Evolutionary conservation across 2,329 filamentous ascomycete species (phyloP), one percentile per base, ranked within the genome.

Genomic region (Colletotrichum lini): DNA sequence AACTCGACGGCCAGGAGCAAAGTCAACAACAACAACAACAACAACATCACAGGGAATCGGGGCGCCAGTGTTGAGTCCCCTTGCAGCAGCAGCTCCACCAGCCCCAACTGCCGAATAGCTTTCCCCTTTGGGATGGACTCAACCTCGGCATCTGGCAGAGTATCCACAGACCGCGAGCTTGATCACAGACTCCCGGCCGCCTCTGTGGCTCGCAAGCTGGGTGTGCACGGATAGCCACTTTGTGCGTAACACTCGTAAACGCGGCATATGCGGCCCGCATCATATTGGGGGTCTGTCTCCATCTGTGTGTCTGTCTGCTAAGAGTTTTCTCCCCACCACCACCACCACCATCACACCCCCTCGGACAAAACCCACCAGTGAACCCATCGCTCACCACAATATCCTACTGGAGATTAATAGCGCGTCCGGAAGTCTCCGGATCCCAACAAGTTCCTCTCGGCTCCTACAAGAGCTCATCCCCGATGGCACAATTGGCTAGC

Each of bases 401-500:
- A 7, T 47, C 6, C 1, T 9, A 1, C 2, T 21, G 7, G 13
- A 1, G 16, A 12, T 45, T 47, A 8, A 72, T 72, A 60, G 1
- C 0, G 0, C 2, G 1, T 4, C 7, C 21, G 1, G 8, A 3
- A 10, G 23, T 2, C 40, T n/a, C 8, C 8, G 10, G 40, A 15
- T 3, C 16, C 18, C 69, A 63, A 54, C 69, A 50, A 54, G 16
- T 16, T 18, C 58, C 56, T 54, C 53, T 7, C 58, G 35, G 69
- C 58, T 71, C 69, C 30, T 2, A 1, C 7, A 18, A 8, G 69
- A 68, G 69, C 65, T 64, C 35, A 69, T 72, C 69, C 69, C 69
- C 69, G 69, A 72, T 72, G 65, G 69, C 69, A 72, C 69, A 72
- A 72, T 72, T 72, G 69, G 69, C 69, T 72, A 72, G 69, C 69